Base-by-base conservation (phyloP, 2,329 filamentous ascomycete genomes). In the Drechslera avenae region DNA sequence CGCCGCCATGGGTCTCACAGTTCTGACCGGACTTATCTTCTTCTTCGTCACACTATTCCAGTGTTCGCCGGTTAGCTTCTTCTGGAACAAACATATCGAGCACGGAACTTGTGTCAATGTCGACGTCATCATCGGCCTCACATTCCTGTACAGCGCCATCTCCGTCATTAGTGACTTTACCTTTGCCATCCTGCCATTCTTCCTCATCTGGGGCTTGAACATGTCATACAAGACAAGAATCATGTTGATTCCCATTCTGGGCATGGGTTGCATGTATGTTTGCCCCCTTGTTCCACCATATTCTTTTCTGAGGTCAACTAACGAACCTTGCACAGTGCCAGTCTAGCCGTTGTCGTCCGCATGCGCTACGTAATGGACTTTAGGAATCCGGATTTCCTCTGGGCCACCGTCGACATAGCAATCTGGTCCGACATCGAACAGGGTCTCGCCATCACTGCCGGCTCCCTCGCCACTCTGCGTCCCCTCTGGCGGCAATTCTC, bases 41-140 rank as follows among this genome's bases (percentile, higher is more conserved):
- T 78, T 79, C 64, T 76, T 81, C 60, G 63, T 81, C 50, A 75
- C 79, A 5, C 56, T 80, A 0, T 74, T 83, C 13, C 81, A 83
- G 59, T 83, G 81, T 66, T 67, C 56, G 0, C 81, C 81, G 0
- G 62, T 78, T 1, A 71, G 70, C 5, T 80, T 73, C 56, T 83
- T 82, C 59, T 83, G 81, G 78, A 63, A 72, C 37, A 75, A 73
- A 56, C 62, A 73, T n/a, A 61, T 63, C 2, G 16, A 44, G 5
- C 45, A 54, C 0, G 79, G 79, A 0, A 69, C 51, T 1, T 82
- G 81, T 56, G 59, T 79, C 14, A 53, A 75, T 39, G 56, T 68
- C 10, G 61, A 71, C 13, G 64, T 78, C 8, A 74, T 80, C 14
- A 75, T 76, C 16, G 64, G 65, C 32, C 63, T 78, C 1, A 79